Evolutionary conservation across 257 asterid genomes (phyloP), one percentile per base, ranked within the genome.

Genomic region (Petunia axillaris): DNA sequence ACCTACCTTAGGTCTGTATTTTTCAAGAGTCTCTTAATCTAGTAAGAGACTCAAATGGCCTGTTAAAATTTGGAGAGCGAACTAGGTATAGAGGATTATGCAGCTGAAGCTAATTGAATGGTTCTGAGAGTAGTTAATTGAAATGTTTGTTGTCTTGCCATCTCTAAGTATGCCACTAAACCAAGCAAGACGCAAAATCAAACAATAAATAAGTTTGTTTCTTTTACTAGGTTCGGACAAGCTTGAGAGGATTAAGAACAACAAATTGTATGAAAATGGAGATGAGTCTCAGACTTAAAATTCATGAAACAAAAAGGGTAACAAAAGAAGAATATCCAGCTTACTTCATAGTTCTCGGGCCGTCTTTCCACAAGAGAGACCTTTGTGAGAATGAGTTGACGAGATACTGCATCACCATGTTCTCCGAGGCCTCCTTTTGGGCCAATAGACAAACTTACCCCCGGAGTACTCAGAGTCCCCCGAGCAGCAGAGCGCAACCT

Each of bases 371-470:
- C 97, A 77, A 96, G 90, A 44, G 99, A 96, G 76, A 81, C 87
- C 91, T 90, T 96, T 63, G 99, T 96, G 54, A 96, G 97, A 85
- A 96, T 94, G 79, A 96, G 97, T 83, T 94, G 97, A 78, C 99
- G 94, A 40, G 97, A 92, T 85, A 92, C 97, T 65, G 97, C 94
- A 88, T 96, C 99, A 77, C 99, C 99, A 52, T 80, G 81, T 79
- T 96, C 97, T 83, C 99, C 99, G 55, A 96, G 92, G 58, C 99
- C 99, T 68, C 99, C 99, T 89, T 91, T 94, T 75, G 98, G 97
- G 81, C 99, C 99, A 85, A 91, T 85, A 55, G 89, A 90, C 91
- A 93, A 88, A 89, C 92, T 86, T 85, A 91, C 88, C 48, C 96
- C 97, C 53, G 90, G 86, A 87, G 89, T 82, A 90, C 89, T 93